Evolutionary conservation across 2,329 filamentous ascomycete species (phyloP), one percentile per base, ranked within the genome.

Genomic region (Westerdykella sp.): DNA sequence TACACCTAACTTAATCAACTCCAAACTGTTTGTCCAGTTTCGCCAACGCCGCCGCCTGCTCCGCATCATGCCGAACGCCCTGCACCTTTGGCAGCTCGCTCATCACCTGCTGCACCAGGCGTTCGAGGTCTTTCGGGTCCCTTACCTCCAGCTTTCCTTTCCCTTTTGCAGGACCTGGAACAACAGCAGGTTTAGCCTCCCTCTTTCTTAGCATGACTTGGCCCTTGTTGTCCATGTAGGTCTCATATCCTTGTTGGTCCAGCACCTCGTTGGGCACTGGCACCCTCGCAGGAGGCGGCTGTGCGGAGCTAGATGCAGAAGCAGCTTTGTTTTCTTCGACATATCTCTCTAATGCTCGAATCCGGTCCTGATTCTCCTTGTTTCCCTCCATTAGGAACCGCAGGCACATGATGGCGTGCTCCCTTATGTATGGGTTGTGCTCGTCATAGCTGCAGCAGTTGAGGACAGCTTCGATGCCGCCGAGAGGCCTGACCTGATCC

Each of bases 371-470:
- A 13, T 86, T 87, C 44, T 83, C 83, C 25, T 83, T 78, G 47
- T 83, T 87, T 11, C 84, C 84, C 54, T 87, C 84, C 69, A 87
- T 78, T 5, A 86, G 73, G 42, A 69, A 69, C 1, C 67, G 56
- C 3, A 69, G 54, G 37, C 77, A 82, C 52, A 80, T 70, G 45
- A 73, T 73, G 48, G 78, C 76, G 50, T 80, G 86, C 66, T 97
- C 91, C 57, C 91, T 87, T 50, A 95, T 90, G 62, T 91, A 96
- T 0, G 89, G 88, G 60, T 96, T 96, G 68, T 95, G 82, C 54
- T 91, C 88, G 61, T 97, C 91, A 62, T 93, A 93, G 25, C 83
- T 79, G 56, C 89, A 96, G 67, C 89, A 95, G 59, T 89, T 89
- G 13, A 96, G 78, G 15, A 97, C 77, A 0, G 87, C 83, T 53